Conservation (phyloP, 2,329 filamentous ascomycete genomes). For the Aspergillus fischeri region DNA sequence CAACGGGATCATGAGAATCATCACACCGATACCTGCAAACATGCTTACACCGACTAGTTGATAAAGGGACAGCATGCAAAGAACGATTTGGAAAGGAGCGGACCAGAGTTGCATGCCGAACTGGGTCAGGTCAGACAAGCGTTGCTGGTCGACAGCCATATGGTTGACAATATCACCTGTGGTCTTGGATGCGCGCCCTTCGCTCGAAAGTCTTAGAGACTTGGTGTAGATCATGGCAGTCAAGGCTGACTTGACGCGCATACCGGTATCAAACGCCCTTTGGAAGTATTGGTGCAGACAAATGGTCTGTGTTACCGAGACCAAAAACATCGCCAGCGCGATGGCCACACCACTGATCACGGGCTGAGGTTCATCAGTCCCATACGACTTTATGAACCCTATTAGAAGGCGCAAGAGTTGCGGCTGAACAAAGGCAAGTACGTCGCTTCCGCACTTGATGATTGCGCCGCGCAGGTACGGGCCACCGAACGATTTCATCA, state of each 20-base stretch:
- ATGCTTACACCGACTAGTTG: slow-evolving; percentile 92
- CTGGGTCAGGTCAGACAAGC: slow-evolving; percentile 89
- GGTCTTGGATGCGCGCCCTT: slow-evolving; percentile 80
- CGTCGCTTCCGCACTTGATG: slow-evolving; percentile 86
- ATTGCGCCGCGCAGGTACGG: slow-evolving; percentile 77
- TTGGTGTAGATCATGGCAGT: slow-evolving; percentile 92
- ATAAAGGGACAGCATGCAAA: slow-evolving; percentile 95
- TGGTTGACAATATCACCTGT: slow-evolving; percentile 99
- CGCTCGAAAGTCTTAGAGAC: slow-evolving; percentile 83
- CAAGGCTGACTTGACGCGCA: slow-evolving; percentile 90
- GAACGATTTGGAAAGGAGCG: slow-evolving; percentile 89
- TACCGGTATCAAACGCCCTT: slow-evolving; percentile 86
- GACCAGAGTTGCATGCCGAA: slow-evolving; percentile 96
- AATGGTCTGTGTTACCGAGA: slow-evolving; percentile 79
- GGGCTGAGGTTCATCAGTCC: slow-evolving; percentile 62
- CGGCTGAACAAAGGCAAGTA: slow-evolving; percentile 82
- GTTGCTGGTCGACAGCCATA: slow-evolving; percentile 97
- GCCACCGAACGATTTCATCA: slow-evolving; percentile 78
- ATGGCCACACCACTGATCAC: slow-evolving; percentile 81
- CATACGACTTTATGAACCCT: slow-evolving; percentile 75
- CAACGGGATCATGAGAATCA: slow-evolving; percentile 96
- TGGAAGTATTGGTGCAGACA: slow-evolving; percentile 98
- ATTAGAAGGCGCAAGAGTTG: slow-evolving; percentile 85
- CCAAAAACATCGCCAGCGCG: slow-evolving; percentile 84
- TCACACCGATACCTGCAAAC: slow-evolving; percentile 89